phyloP scores from a whole-genome alignment of 2,329 filamentous ascomycete genomes.

The Nemania diffusa region DNA sequence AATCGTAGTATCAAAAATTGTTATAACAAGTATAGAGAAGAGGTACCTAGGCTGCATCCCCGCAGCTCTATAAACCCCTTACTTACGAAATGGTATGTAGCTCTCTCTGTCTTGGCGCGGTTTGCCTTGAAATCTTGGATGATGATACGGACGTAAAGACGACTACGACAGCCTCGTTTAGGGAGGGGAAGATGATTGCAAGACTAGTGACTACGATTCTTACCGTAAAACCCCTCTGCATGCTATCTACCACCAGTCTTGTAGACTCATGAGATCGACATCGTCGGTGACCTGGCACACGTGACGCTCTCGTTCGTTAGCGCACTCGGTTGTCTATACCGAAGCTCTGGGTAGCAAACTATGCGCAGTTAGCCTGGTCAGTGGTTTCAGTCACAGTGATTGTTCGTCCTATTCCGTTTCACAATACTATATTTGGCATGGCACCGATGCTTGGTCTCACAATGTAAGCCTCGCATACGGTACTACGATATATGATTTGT shows the following conservation, averaged over 20 bases:
- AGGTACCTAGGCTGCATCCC: background rate
- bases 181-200: conserved; percentile 1
- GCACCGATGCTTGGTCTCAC: background rate
- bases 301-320: background rate
- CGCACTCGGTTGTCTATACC: background rate
- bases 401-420: conserved; percentile 10
- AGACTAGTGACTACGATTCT: background rate
- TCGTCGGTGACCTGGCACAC: background rate
- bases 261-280: background rate
- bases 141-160: background rate
- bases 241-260: background rate
- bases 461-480: conserved; percentile 17
- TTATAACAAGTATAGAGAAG: background rate
- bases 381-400: background rate
- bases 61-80: background rate
- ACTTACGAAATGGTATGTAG: background rate
- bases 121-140: background rate
- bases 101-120: background rate
- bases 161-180: background rate
- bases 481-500: conserved; percentile 9
- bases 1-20: background rate
- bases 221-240: background rate
- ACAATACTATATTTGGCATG: conserved; percentile 3
- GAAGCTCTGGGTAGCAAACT: background rate
- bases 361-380: background rate